Base-by-base conservation (phyloP, 306 rosid species). In the Malus fusca region DNA sequence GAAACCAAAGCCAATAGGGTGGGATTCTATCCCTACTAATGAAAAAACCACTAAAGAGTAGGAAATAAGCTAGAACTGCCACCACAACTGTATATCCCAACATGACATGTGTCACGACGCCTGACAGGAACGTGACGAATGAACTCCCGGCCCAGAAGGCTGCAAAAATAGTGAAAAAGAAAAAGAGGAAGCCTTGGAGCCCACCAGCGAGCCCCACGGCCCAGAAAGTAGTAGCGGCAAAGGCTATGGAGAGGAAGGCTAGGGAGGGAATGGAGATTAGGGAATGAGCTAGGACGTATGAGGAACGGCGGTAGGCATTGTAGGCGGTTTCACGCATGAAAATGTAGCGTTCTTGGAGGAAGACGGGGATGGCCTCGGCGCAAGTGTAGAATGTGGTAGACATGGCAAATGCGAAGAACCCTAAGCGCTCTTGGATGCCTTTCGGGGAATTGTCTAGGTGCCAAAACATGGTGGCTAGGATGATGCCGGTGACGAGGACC, bases 271-370 rank as follows among this genome's bases (percentile, higher is more conserved):
- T 69, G 4, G 97, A 82, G 71, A 92, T 84, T 46, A 94, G n/a
- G 0, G 94, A 83, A 44, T 90, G 96, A 1, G 97, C 86, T 0
- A 92, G 84, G 8, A 94, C 97, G 64, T 94, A 94, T 21, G 97
- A 92, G 12, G 97, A 94, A 3, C 98, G 85, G 8, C 98, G 97
- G 78, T 94, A 94, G 2, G 98, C 97, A 31, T 94, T 91, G 88
- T 88, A 85, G 4, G 97, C 95, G 0, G 98, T 94, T 72, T 94
- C 98, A 28, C 98, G 87, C 96, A 94, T 94, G 89, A 94, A 94
- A n/a, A 94, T 94, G 84, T 92, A 92, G 14, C 98, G 92, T 69
- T 94, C 98, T 81, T 94, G 98, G 51, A 94, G 93, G 77, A 94
- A 94, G 3, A 83, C 83, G 0, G 98, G 98, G 12, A 94, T 84